Percentiles rank a stretch among this genome's conserved stretches.
Evolutionary conservation across 305 asterid genomes (phyloP).

Genomic region (Solanum chacoense): DNA sequence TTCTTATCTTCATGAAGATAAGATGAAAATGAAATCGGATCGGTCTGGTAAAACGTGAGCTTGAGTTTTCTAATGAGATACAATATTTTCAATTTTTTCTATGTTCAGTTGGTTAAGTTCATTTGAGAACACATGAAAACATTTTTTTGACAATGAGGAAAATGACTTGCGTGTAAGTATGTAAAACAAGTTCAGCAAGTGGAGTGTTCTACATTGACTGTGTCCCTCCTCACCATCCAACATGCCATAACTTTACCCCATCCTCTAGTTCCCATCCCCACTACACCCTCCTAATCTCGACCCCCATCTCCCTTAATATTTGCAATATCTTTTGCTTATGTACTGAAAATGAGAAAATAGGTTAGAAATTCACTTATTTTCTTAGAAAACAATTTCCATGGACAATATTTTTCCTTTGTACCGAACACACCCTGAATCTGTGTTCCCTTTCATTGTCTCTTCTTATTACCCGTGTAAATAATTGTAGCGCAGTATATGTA

Average conservation of each 20-base stretch:
- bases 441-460: background rate
- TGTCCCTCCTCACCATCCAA: background rate
- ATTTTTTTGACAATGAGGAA: background rate
- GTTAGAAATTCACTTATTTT: background rate
- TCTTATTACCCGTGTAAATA: background rate
- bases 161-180: background rate
- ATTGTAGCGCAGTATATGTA: background rate
- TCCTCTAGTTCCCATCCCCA: background rate
- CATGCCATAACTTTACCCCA: background rate
- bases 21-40: background rate
- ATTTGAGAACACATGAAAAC: background rate
- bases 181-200: background rate
- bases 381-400: background rate
- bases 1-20: background rate
- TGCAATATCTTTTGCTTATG: background rate
- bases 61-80: background rate
- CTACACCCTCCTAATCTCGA: background rate
- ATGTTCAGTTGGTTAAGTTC: background rate
- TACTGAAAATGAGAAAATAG: background rate
- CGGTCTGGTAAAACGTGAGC: background rate
- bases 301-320: background rate
- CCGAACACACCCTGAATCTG: background rate
- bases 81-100: background rate
- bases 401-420: background rate
- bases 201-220: no score